These are phyloP conservation scores for Xylaria grammica DNA, from an alignment of 495 filamentous ascomycete genomes.

Conservation along the genomic window DNA sequence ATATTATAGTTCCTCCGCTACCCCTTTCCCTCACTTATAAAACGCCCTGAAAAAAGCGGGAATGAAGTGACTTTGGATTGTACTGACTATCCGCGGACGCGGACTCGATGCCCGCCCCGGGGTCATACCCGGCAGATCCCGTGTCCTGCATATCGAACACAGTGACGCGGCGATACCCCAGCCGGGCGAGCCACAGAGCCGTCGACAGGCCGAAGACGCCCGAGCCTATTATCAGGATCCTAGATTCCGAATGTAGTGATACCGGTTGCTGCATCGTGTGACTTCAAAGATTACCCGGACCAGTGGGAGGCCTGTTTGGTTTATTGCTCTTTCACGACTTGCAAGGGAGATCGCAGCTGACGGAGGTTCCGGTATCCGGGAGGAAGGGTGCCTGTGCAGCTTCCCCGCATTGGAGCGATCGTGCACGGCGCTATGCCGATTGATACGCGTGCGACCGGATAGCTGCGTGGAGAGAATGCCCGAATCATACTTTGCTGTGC, in stretches of 20 bases:
- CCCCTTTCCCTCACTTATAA: too few relatives aligned
- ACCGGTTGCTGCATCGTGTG: not conserved
- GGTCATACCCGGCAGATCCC: slow-evolving; percentile 24
- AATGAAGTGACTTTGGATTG: not conserved
- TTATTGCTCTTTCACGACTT: not conserved
- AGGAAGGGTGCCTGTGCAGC: not conserved
- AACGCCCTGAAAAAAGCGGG: too few relatives aligned
- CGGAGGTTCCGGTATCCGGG: not conserved
- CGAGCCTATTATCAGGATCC: slow-evolving; percentile 50
- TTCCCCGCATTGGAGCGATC: slow-evolving; percentile 1
- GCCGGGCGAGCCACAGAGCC: slow-evolving; percentile 45
- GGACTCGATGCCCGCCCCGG: slow-evolving; percentile 27
- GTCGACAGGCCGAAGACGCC: slow-evolving; percentile 52
- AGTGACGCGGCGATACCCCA: slow-evolving; percentile 49
- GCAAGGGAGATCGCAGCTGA: not conserved
- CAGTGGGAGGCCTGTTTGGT: not conserved
- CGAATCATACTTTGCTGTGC: too few relatives aligned
- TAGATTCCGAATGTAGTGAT: slow-evolving; percentile 17
- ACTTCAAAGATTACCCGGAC: not conserved
- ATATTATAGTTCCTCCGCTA: too few relatives aligned
- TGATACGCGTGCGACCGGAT: too few relatives aligned
- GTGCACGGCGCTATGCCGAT: not conserved
- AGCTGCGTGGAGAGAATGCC: too few relatives aligned
- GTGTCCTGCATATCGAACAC: slow-evolving; percentile 50
- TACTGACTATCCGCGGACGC: slow-evolving; percentile 35